Evolutionary conservation across 768 basidiomycete genomes (phyloP).

Genomic region (Imleria badia): DNA sequence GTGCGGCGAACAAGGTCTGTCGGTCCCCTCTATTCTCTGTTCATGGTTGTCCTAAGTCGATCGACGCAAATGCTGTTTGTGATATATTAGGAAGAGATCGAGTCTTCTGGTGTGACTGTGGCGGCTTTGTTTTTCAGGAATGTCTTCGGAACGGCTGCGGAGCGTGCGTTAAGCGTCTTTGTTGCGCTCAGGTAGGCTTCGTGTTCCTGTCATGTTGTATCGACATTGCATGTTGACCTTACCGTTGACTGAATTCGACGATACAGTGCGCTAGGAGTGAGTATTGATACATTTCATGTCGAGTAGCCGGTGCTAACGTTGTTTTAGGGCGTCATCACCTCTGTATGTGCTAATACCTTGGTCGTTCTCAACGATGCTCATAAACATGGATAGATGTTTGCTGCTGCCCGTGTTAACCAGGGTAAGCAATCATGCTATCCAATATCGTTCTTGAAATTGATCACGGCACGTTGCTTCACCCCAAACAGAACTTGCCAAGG

Average conservation of each 20-base stretch:
- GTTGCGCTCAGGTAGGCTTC: conserved; percentile 50
- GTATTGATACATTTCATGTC: background rate
- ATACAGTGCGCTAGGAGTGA: conserved; percentile 35
- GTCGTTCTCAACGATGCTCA: background rate
- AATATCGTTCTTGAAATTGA: background rate
- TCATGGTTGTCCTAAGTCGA: background rate
- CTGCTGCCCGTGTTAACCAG: conserved; percentile 51
- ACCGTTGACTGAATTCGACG: background rate
- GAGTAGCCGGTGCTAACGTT: background rate
- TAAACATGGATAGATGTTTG: conserved; percentile 40
- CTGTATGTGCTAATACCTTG: conserved; percentile 14
- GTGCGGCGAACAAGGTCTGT: conserved; percentile 29
- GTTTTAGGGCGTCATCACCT: conserved; percentile 28
- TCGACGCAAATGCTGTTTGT: background rate
- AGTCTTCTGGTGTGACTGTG: conserved; percentile 49
- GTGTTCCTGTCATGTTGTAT: background rate
- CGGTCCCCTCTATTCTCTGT: too few species aligned
- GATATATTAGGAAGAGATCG: conserved; percentile 45
- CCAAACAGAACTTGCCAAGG: conserved; percentile 53
- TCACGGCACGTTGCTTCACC: background rate
- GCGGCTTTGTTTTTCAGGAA: conserved; percentile 58
- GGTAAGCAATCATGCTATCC: conserved; percentile 27
- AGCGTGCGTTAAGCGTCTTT: conserved; percentile 52
- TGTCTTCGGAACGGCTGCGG: conserved; percentile 52
- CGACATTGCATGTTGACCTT: background rate